A percentile compares a stretch with the other conserved stretches of the same genome.
Evolutionary conservation across 2,329 filamentous ascomycete genomes (phyloP).

Genomic region (Zasmidium angulare): DNA sequence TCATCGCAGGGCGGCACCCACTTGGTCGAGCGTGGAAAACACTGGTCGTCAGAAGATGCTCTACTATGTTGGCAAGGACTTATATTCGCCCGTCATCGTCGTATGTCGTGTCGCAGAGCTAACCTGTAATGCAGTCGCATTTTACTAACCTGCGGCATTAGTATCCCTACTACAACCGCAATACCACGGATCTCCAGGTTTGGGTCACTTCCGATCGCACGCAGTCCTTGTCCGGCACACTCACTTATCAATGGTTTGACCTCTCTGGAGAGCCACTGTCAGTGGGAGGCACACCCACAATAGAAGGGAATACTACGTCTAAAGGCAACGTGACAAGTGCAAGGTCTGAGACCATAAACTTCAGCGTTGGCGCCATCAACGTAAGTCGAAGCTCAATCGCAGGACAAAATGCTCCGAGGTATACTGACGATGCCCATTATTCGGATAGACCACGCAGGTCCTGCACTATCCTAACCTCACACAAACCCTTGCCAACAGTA

Average conservation of each 20-base stretch:
- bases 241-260: constrained; percentile 52
- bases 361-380: not conserved
- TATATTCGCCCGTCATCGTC: constrained; percentile 57
- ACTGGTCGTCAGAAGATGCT: constrained; percentile 62
- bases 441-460: constrained; percentile 51
- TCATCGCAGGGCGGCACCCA: constrained; percentile 50
- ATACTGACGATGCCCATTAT: too few species aligned
- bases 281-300: constrained; percentile 29
- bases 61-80: constrained; percentile 58
- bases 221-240: constrained; percentile 46
- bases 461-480: constrained; percentile 37
- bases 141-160: not conserved
- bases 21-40: constrained; percentile 63
- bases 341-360: not conserved
- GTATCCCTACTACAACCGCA: constrained; percentile 53
- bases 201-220: constrained; percentile 60
- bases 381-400: constrained; percentile 11
- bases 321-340: constrained; percentile 17
- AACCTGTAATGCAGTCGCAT: not conserved
- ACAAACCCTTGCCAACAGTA: constrained; percentile 32
- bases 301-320: constrained; percentile 7
- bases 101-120: not conserved
- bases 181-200: constrained; percentile 50
- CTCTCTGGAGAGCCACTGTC: constrained; percentile 48
- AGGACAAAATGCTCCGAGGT: too few species aligned